Conservation (phyloP, 2,329 filamentous ascomycete genomes). For the Exophiala phaeomuriformis region DNA sequence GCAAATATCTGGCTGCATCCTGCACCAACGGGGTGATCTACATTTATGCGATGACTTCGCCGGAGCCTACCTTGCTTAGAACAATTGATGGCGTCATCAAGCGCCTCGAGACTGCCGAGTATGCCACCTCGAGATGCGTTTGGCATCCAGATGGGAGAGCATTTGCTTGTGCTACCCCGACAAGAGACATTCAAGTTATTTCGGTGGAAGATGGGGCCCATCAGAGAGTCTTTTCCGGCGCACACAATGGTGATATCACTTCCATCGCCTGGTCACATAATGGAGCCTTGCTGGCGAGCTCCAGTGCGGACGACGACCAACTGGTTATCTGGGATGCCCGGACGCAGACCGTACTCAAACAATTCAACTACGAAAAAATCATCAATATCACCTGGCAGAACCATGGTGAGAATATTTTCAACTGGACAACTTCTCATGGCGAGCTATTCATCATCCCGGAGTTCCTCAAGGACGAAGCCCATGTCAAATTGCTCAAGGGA, state of each 20-base stretch:
- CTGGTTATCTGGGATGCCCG: constrained; percentile 75
- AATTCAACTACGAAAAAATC: constrained; percentile 73
- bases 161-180: constrained; percentile 77
- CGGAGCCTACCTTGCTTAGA: constrained; percentile 71
- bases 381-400: constrained; percentile 88
- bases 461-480: constrained; percentile 53
- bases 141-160: constrained; percentile 96
- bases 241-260: constrained; percentile 77
- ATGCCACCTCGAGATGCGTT: constrained; percentile 63
- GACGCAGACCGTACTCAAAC: constrained; percentile 72
- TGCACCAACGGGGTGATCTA: constrained; percentile 87
- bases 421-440: constrained; percentile 86
- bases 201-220: constrained; percentile 87
- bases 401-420: constrained; percentile 67
- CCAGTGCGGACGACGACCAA: constrained; percentile 43
- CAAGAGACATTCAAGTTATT: constrained; percentile 74
- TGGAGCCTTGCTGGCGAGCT: constrained; percentile 70
- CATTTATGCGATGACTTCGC: constrained; percentile 72
- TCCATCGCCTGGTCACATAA: constrained; percentile 91
- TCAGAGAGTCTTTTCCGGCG: constrained; percentile 69
- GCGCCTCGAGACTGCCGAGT: constrained; percentile 66
- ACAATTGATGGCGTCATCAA: constrained; percentile 83
- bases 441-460: constrained; percentile 85
- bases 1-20: constrained; percentile 67
- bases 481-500: constrained; percentile 50